Evolutionary conservation across 148 eudicot genomes (phyloP).

Genomic region (Drosera capensis): DNA sequence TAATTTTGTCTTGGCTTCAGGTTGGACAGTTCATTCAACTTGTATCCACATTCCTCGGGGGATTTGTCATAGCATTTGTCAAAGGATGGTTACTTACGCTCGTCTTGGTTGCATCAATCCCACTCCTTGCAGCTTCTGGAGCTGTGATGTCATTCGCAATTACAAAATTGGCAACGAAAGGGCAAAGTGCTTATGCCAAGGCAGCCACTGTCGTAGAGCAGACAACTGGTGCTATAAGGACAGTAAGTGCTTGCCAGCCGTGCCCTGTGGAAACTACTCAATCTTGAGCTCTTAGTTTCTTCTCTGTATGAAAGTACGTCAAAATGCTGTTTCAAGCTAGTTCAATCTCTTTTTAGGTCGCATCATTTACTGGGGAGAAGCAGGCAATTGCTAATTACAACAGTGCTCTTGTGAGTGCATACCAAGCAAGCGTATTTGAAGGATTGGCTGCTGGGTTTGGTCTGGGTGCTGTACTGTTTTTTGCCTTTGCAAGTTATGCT

Average conservation of each 20-base stretch:
- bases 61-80: conserved; percentile 42
- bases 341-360: conserved; percentile 26
- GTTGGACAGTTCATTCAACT: conserved; percentile 49
- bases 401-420: conserved; percentile 27
- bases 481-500: conserved; percentile 26
- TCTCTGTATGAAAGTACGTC: no score
- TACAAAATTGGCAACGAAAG: conserved; percentile 32
- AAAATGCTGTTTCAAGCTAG: not conserved
- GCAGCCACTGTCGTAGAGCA: conserved; percentile 52
- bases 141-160: conserved; percentile 18
- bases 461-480: conserved; percentile 23
- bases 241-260: conserved; percentile 16
- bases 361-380: conserved; percentile 62
- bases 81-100: conserved; percentile 66
- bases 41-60: conserved; percentile 35
- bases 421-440: conserved; percentile 27
- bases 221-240: conserved; percentile 49
- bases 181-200: conserved; percentile 45
- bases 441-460: conserved; percentile 43
- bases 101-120: conserved; percentile 36
- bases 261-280: not conserved
- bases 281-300: no score
- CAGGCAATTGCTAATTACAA: conserved; percentile 31
- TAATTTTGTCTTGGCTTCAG: conserved; percentile 13
- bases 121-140: conserved; percentile 30